A percentile compares a stretch with the other conserved stretches of the same genome.
These are phyloP conservation scores for Cladosporium sp. DNA, from an alignment of 2,329 filamentous ascomycete genomes.

Conservation along the genomic window DNA sequence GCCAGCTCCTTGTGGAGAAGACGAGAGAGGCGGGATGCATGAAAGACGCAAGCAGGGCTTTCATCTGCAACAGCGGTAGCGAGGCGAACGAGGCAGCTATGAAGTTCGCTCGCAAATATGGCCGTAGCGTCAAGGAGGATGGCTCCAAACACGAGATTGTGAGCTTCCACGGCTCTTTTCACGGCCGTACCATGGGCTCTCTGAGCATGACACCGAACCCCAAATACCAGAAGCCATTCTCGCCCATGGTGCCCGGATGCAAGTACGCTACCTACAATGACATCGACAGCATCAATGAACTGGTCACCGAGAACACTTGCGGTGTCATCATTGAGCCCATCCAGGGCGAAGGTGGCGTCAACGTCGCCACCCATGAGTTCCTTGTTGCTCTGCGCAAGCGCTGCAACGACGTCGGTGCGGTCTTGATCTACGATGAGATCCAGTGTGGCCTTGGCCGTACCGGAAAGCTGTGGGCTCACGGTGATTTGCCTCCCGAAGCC, in stretches of 20 bases:
- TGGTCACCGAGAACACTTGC: constrained; percentile 82
- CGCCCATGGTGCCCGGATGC: constrained; percentile 94
- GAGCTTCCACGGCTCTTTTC: constrained; percentile 88
- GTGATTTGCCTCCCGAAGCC: constrained; percentile 65
- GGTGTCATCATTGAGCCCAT: constrained; percentile 96
- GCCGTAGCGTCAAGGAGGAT: constrained; percentile 50
- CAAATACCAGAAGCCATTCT: constrained; percentile 93
- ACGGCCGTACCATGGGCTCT: constrained; percentile 92
- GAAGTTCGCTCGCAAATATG: constrained; percentile 92
- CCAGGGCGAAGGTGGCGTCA: constrained; percentile 92
- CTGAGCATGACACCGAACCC: constrained; percentile 95
- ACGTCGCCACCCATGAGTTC: constrained; percentile 77
- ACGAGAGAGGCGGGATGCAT: constrained; percentile 77
- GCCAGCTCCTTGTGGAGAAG: constrained; percentile 75
- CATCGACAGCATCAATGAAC: constrained; percentile 60
- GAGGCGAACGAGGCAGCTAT: constrained; percentile 98
- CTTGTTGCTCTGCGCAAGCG: constrained; percentile 75
- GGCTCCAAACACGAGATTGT: constrained; percentile 72
- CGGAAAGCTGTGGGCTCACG: constrained; percentile 85
- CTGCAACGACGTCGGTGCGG: constrained; percentile 79
- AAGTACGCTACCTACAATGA: constrained; percentile 83
- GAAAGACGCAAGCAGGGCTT: constrained; percentile 72
- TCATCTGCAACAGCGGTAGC: constrained; percentile 92
- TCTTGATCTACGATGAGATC: constrained; percentile 94
- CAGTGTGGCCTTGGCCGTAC: constrained; percentile 90